phyloP scores from a whole-genome alignment of 352 stramenopile species.

The Globisporangium echinulatum region DNA sequence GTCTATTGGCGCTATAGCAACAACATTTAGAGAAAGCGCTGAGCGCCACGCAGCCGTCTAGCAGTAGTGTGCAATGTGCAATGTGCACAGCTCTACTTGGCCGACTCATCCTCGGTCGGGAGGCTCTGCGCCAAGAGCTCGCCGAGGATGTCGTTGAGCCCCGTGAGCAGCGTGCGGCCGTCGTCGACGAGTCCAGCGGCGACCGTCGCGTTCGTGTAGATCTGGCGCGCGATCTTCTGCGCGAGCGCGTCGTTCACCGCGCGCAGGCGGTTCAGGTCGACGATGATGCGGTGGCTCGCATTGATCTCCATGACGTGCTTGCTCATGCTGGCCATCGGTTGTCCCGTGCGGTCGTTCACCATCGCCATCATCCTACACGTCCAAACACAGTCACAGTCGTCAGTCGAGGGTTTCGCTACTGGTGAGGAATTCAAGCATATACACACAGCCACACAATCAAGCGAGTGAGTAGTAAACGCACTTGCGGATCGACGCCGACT shows the following conservation, averaged over 20 bases:
- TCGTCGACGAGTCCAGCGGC: slow-evolving; percentile 98
- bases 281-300: slow-evolving; percentile 95
- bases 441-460: not conserved
- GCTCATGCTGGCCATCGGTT: slow-evolving; percentile 37
- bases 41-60: no score
- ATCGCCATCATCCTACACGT: slow-evolving; percentile 95
- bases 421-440: no score
- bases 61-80: no score
- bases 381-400: not conserved
- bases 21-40: no score
- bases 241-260: slow-evolving; percentile 79
- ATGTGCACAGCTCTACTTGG: slow-evolving; percentile 15
- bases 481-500: slow-evolving; percentile 95
- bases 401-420: not conserved
- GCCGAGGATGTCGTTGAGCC: slow-evolving; percentile 94
- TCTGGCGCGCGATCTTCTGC: slow-evolving; percentile 85
- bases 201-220: slow-evolving; percentile 99
- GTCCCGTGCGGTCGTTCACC: slow-evolving; percentile 85
- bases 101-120: slow-evolving; percentile 46
- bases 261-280: slow-evolving; percentile 88
- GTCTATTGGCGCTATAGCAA: no score
- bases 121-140: slow-evolving; percentile 72
- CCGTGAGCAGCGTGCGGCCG: slow-evolving; percentile 93
- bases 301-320: slow-evolving; percentile 99
- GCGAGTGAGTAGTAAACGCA: slow-evolving; percentile 18